Base-by-base conservation (phyloP, 2,329 filamentous ascomycete genomes). In the Simplicillium aogashimaense region DNA sequence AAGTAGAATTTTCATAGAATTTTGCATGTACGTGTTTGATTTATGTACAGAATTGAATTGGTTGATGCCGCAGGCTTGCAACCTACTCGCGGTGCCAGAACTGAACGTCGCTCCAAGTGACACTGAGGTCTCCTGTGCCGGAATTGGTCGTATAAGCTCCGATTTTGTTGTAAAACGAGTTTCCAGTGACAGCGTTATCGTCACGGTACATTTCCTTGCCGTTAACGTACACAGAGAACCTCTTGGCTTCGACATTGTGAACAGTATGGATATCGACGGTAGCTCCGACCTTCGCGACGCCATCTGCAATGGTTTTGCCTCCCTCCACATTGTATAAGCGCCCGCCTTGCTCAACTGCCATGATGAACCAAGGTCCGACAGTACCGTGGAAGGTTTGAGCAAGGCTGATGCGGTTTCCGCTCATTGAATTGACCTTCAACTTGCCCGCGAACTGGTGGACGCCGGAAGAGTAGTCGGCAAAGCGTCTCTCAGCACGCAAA, bases 371-470 rank as follows among this genome's bases (percentile, higher is more conserved):
- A 0, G 45, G 49, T 3, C 50, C 46, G 3, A 17, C 29, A 40
- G 45, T 29, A 32, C 47, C 48, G 41, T 53, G 48, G 41, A 52
- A 51, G 2, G 49, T 52, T 36, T 53, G 50, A 42, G 49, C 48
- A 43, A 53, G 44, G 25, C 50, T 44, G 14, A 52, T 39, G 40
- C 45, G 47, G 36, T 36, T 44, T 38, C 49, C 50, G 7, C 44
- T 43, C 37, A 49, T 40, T 28, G 44, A 50, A 37, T 52, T 49
- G 46, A 53, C 48, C 10, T 29, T 48, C 41, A 53, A 52, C 18
- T 33, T 40, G 36, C 47, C 51, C 25, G 45, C 47, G 33, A 53
- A 53, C 37, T 53, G 49, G 43, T 40, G 46, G 13, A 45, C 42
- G 7, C 46, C 49, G 3, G 46, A 36, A 4, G 34, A 34, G 11